Conservation (phyloP, 1,284 basidiomycete genomes). For the Ceratobasidium sp. region DNA sequence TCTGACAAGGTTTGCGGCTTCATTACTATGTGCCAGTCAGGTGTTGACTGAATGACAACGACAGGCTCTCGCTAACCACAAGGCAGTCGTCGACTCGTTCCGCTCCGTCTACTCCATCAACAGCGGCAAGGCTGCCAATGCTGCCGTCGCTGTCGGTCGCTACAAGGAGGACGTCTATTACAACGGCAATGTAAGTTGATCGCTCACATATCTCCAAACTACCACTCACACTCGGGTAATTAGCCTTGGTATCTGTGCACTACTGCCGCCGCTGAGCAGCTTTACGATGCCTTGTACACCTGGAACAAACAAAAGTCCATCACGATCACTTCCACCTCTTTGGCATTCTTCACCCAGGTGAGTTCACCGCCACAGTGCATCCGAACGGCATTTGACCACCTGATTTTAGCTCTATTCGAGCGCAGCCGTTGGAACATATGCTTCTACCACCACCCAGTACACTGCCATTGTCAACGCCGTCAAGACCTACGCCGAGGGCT, state of each 20-base stretch:
- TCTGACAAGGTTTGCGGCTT: conserved; percentile 68
- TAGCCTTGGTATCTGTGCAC: conserved; percentile 51
- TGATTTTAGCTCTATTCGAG: conserved; percentile 45
- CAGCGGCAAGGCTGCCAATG: conserved; percentile 59
- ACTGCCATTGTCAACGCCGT: conserved; percentile 45
- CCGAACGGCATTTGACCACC: no score
- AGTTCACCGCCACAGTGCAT: background rate
- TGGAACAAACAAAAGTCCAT: conserved; percentile 56
- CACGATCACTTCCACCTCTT: conserved; percentile 50
- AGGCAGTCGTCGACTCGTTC: conserved; percentile 63
- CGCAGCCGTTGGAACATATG: conserved; percentile 47
- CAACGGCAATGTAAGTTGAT: conserved; percentile 62
- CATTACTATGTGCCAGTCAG: no score
- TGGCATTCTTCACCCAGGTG: conserved; percentile 50
- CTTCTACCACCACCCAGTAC: conserved; percentile 44
- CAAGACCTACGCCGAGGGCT: conserved; percentile 50
- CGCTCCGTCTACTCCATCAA: conserved; percentile 65
- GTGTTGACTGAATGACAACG: no score
- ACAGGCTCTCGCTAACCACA: conserved; percentile 65
- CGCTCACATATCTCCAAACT: no score
- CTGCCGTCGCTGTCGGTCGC: conserved; percentile 66
- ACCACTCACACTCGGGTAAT: no score
- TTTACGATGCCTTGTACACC: conserved; percentile 52
- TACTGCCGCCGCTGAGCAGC: conserved; percentile 51
- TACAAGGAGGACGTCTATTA: conserved; percentile 70